Evolutionary conservation across 2,329 filamentous ascomycete genomes (phyloP), one percentile per base, ranked within the genome.

Genomic region (Pseudogymnoascus sp.): DNA sequence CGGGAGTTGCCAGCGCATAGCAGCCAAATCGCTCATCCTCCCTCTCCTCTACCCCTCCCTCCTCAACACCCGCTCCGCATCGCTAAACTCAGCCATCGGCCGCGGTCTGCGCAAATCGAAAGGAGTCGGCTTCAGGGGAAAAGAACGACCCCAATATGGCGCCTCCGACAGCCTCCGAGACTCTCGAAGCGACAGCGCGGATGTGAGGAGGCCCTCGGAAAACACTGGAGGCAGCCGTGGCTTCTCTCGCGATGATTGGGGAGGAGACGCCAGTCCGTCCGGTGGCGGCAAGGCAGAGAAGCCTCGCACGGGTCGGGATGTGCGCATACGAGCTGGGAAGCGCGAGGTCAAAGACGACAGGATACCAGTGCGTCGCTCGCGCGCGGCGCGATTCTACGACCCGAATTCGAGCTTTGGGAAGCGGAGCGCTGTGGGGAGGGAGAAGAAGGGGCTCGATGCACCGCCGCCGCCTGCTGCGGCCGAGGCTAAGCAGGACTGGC

Each of bases 11-110:
- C 43, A 60, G 53, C 60, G 60, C 59, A 41, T 64, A n/a, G 63
- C 59, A 58, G 41, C 38, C 22, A 20, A 43, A 30, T 60, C 38
- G 41, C 20, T 60, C 57, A 38, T 53, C 33, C 59, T 57, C 4
- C 39, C 38, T n/a, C 41, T 59, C 12, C 30, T 64, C 53, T 61
- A 59, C 35, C 61, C 61, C 14, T 36, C 37, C n/a, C 28, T 59
- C n/a, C 59, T 38, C 18, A 12, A 8, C 6, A 12, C 50, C n/a
- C 78, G 79, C 63, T 69, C 75, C 68, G 80, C 81, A 20, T 86
- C 84, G 41, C 78, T 90, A 39, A 82, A 78, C 63, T 88, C 87
- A 8, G 87, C 87, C 43, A 91, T 91, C 68, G 82, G 85, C 65
- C 78, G 81, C 50, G 88, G 88, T 12, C 77, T 90, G 60, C 82